Conservation (phyloP, 2,329 filamentous ascomycete genomes). For the Penicillium freii region DNA sequence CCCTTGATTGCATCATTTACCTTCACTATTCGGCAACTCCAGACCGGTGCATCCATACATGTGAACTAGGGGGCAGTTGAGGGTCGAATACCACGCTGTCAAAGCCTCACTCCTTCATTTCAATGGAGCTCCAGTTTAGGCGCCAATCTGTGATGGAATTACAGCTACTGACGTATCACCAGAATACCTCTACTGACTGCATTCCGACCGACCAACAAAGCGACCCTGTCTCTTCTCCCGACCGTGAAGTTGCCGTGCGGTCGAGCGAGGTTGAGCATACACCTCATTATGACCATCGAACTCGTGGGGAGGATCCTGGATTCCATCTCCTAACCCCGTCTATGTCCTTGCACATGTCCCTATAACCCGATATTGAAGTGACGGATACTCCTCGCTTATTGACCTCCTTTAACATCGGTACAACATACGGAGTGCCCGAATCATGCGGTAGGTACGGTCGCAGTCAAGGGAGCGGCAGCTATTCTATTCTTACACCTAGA, state of each 20-base stretch:
- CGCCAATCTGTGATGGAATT: background rate
- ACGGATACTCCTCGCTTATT: background rate
- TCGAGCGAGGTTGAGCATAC: background rate
- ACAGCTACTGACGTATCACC: background rate
- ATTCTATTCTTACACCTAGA: background rate
- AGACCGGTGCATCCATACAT: background rate
- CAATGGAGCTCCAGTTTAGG: background rate
- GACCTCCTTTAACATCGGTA: background rate
- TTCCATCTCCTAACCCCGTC: background rate
- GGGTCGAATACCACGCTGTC: background rate
- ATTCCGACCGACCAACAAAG: background rate
- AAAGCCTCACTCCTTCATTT: background rate
- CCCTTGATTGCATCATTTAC: background rate
- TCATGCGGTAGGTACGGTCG: background rate
- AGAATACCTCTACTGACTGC: background rate
- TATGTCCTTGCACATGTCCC: too few relatives aligned
- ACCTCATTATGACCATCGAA: background rate
- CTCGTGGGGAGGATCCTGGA: background rate
- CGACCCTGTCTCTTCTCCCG: background rate
- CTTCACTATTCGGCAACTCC: background rate
- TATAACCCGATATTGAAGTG: background rate
- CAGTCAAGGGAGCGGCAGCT: background rate
- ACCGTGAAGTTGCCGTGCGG: background rate
- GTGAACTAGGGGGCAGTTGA: background rate
- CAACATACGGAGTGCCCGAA: background rate